Evolutionary conservation across 176 grass and related monocot species (phyloP).

Genomic region (Lolium perenne): DNA sequence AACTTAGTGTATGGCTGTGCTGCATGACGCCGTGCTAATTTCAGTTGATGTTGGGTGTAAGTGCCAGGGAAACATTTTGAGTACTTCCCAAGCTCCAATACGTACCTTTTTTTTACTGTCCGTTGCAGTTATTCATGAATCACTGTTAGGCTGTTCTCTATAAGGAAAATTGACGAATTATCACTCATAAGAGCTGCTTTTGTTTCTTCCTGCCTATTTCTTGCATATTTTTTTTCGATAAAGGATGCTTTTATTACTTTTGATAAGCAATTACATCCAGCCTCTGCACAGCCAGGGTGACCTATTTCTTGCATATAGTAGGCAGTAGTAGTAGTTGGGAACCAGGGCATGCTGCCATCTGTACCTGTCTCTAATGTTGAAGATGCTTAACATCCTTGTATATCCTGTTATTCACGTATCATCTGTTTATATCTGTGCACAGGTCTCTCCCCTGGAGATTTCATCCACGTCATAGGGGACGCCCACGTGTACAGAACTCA

Average conservation of each 20-base stretch:
- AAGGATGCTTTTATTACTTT: too few species aligned
- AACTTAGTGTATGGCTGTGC: neutral
- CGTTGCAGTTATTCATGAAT: neutral
- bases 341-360: neutral
- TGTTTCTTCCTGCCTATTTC: neutral
- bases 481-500: slow-evolving; percentile 91
- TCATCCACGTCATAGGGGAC: slow-evolving; percentile 86
- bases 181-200: neutral
- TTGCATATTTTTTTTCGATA: too few species aligned
- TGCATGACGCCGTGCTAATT: neutral
- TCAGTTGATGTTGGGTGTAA: neutral
- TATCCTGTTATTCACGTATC: neutral
- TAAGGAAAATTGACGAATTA: neutral
- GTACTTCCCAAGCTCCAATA: neutral
- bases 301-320: slow-evolving; percentile 9
- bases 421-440: neutral
- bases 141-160: neutral
- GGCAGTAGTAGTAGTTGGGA: neutral
- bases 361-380: slow-evolving; percentile 8
- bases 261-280: too few species aligned
- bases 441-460: slow-evolving; percentile 89
- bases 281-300: too few species aligned
- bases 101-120: neutral
- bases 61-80: neutral
- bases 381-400: neutral